Base-by-base conservation (phyloP, 345 rosid genomes). In the Eucalyptus erythrocorys region DNA sequence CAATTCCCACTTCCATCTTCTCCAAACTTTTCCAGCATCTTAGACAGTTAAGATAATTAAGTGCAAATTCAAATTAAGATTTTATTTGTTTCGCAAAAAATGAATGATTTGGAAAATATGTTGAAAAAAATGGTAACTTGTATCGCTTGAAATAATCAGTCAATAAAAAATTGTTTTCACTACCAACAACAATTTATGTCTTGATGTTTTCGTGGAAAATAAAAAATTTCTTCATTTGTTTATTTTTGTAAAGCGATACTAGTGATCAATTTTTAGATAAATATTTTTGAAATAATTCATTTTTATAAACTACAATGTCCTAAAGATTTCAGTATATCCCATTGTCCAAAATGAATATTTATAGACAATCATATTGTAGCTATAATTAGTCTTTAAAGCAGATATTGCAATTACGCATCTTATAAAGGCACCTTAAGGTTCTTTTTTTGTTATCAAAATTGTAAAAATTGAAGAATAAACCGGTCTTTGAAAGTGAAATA, bases 161-260 rank as follows among this genome's bases (percentile, higher is more conserved):
- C 5, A 4, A 14, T 64, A 7, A n/a, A n/a, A 64, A n/a, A 64
- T 30, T 2, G 2, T n/a, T n/a, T 64, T n/a, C 10, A 64, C 37
- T 64, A 15, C 0, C 5, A 1, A 64, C 37, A 64, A 7, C 21
- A 64, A 64, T 64, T 14, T 64, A 64, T n/a, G 37, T 64, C 1
- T 1, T 0, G 9, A n/a, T 2, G 15, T 64, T 64, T 64, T n/a
- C 0, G 1, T 64, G 19, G 0, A 64, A 6, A 1, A 64, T 30
- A 64, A 64, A 64, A 7, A 3, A 0, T 1, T 4, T 64, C 4
- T 64, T n/a, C 34, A n/a, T 64, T 64, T 64, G 10, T 14, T 64
- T 5, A n/a, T n/a, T 64, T 64, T 30, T n/a, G 9, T 64, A 64
- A 64, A 64, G 37, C 1, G 10, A n/a, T 64, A 7, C 19, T 4